Base-by-base conservation (phyloP, 768 basidiomycete genomes). In the Coprinellus micaceus region DNA sequence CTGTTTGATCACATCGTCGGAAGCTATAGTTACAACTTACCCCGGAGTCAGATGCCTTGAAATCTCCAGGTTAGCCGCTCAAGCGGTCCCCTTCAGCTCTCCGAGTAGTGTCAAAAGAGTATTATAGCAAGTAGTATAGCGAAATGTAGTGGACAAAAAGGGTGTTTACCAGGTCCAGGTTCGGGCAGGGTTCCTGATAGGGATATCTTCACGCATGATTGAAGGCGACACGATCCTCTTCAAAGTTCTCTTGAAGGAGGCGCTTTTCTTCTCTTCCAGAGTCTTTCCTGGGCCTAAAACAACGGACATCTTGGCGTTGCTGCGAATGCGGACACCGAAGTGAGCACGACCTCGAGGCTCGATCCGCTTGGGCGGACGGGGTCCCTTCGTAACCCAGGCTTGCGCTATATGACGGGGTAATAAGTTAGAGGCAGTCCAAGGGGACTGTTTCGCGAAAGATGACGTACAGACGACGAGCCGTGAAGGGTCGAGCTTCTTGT, bases 331-430 rank as follows among this genome's bases (percentile, higher is more conserved):
- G 56, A 93, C 77, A 52, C 96, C 96, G 54, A 69, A 77, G 62
- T 87, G 86, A 30, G 89, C 90, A 60, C 95, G 83, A 52, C 92
- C 96, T 69, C 85, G 87, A 57, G 89, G 83, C 62, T 97, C 93
- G 19, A 93, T 61, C 52, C 86, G 82, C 58, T 82, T 85, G 37
- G 82, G 73, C 22, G 74, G 71, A 37, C 79, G 82, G 6, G 77
- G 76, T 4, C 89, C 94, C 69, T 98, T 98, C 46, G 83, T 88
- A 15, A 97, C 94, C 96, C 94, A 99, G 21, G 94, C 83, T 71
- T 97, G 88, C 44, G 92, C 94, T 97, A 37, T 44, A 52, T 51
- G 39, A 25, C 6, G 26, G 29, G 41, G 41, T 59, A 37, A 37
- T 56, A 54, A 44, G 29, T 15, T n/a, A 19, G 50, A 19, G 17